These are phyloP conservation scores for Pyracantha coccinea DNA, from an alignment of 331 rosid genomes.

Conservation along the genomic window DNA sequence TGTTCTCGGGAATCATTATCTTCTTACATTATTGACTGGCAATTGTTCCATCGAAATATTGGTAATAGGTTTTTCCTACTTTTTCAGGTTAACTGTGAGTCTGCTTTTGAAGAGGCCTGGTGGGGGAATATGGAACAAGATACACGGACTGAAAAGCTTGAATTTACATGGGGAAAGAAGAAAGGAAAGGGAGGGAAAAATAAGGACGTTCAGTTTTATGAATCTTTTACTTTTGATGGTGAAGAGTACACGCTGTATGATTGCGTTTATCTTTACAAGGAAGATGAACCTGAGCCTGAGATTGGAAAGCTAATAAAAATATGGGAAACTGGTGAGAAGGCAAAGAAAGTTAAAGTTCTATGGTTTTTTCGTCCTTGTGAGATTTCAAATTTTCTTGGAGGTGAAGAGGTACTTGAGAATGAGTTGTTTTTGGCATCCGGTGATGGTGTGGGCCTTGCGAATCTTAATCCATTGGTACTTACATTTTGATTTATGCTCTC, in stretches of 20 bases:
- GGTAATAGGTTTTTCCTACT: neutral
- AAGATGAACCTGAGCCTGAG: conserved; percentile 61
- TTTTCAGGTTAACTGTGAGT: conserved; percentile 13
- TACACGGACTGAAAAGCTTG: conserved; percentile 20
- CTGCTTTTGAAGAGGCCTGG: conserved; percentile 8
- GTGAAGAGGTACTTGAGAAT: conserved; percentile 24
- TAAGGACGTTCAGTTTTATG: conserved; percentile 48
- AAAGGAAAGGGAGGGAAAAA: conserved; percentile 43
- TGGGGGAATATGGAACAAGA: conserved; percentile 38
- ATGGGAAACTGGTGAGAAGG: conserved; percentile 52
- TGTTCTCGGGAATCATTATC: neutral
- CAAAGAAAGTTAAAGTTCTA: conserved; percentile 55
- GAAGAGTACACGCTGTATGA: conserved; percentile 55
- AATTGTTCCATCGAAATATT: neutral
- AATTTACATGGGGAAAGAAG: conserved; percentile 61
- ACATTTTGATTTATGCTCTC: neutral
- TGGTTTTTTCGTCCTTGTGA: conserved; percentile 88
- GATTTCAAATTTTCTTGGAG: conserved; percentile 46
- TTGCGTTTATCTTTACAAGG: conserved; percentile 55
- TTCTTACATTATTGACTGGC: neutral
- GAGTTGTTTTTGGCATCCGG: conserved; percentile 85
- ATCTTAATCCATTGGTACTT: conserved; percentile 75
- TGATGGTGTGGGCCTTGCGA: conserved; percentile 64
- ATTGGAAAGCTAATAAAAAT: conserved; percentile 68
- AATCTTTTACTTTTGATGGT: conserved; percentile 61